A percentile compares a stretch with the other conserved stretches of the same genome.
phyloP scores from a whole-genome alignment of 768 basidiomycete species.

The Boletus vinaceobasis region DNA sequence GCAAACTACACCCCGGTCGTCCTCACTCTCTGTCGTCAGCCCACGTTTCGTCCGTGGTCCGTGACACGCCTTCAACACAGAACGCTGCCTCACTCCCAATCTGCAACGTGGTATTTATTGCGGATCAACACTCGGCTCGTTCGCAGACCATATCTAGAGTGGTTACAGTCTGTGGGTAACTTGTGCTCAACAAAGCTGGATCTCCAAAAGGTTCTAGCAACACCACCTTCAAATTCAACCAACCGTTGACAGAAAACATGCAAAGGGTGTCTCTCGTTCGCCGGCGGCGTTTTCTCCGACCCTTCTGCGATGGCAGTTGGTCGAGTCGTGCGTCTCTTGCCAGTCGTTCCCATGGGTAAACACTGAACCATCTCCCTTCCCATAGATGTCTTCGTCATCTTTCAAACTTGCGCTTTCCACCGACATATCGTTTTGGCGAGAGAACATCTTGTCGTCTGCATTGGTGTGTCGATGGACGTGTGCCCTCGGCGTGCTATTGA shows the following conservation, averaged over 20 bases:
- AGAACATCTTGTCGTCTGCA: too few relatives aligned
- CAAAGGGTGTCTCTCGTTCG: constrained; percentile 14
- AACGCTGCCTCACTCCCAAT: constrained; percentile 1
- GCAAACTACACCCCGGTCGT: neutral
- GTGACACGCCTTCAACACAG: neutral
- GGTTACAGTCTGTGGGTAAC: too few relatives aligned
- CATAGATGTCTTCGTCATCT: constrained; percentile 4
- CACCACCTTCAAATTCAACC: too few relatives aligned
- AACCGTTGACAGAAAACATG: too few relatives aligned
- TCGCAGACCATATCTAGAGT: too few relatives aligned
- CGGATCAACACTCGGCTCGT: too few relatives aligned
- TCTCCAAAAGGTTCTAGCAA: too few relatives aligned
- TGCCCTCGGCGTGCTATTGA: constrained; percentile 1
- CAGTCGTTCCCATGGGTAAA: neutral
- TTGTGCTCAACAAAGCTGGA: too few relatives aligned
- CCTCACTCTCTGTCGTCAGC: neutral
- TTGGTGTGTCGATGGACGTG: too few relatives aligned
- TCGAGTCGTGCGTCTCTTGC: constrained; percentile 5
- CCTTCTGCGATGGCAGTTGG: neutral
- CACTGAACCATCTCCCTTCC: constrained; percentile 2
- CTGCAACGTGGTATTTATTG: too few relatives aligned
- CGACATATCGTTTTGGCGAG: too few relatives aligned
- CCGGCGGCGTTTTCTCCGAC: neutral
- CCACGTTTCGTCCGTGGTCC: neutral
- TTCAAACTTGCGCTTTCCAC: constrained; percentile 1